phyloP scores from a whole-genome alignment of 2,329 filamentous ascomycete species.

The Taxawa tesnikishii region DNA sequence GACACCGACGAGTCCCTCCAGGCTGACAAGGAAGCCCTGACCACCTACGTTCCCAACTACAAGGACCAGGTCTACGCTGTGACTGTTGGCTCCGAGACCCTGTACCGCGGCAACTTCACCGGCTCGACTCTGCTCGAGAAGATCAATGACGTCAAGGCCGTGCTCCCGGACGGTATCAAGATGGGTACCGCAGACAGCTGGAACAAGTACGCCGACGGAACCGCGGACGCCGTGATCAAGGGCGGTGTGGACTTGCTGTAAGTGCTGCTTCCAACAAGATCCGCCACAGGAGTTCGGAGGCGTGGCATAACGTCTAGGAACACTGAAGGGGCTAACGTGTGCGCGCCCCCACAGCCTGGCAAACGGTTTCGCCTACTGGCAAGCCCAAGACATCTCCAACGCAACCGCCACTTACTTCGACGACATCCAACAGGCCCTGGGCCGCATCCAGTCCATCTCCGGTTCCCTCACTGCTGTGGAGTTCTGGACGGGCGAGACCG shows the following conservation, averaged over 20 bases:
- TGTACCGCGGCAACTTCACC: slow-evolving; percentile 58
- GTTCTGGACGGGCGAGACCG: slow-evolving; percentile 59
- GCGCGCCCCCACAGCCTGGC: slow-evolving; percentile 37
- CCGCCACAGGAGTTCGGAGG: slow-evolving; percentile 7
- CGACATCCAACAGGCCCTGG: slow-evolving; percentile 52
- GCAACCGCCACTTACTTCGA: slow-evolving; percentile 53
- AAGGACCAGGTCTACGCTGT: slow-evolving; percentile 52
- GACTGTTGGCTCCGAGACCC: slow-evolving; percentile 57
- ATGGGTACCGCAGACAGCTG: slow-evolving; percentile 60
- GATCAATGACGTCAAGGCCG: slow-evolving; percentile 48
- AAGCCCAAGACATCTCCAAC: slow-evolving; percentile 46
- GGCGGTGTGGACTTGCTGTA: slow-evolving; percentile 48
- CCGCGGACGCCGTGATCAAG: slow-evolving; percentile 49
- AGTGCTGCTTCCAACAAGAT: slow-evolving; percentile 15
- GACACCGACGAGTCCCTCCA: slow-evolving; percentile 51
- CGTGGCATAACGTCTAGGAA: too few species aligned
- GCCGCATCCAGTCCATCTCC: slow-evolving; percentile 47
- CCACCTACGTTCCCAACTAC: slow-evolving; percentile 35
- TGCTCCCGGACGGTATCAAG: slow-evolving; percentile 40
- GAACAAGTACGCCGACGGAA: slow-evolving; percentile 60
- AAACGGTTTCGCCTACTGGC: slow-evolving; percentile 66
- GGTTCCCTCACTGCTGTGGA: slow-evolving; percentile 44
- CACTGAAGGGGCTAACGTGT: neutral
- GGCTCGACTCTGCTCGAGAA: slow-evolving; percentile 46
- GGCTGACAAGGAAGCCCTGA: slow-evolving; percentile 47